Evolutionary conservation across 2,329 filamentous ascomycete species (phyloP).

Genomic region (Fusarium musae): DNA sequence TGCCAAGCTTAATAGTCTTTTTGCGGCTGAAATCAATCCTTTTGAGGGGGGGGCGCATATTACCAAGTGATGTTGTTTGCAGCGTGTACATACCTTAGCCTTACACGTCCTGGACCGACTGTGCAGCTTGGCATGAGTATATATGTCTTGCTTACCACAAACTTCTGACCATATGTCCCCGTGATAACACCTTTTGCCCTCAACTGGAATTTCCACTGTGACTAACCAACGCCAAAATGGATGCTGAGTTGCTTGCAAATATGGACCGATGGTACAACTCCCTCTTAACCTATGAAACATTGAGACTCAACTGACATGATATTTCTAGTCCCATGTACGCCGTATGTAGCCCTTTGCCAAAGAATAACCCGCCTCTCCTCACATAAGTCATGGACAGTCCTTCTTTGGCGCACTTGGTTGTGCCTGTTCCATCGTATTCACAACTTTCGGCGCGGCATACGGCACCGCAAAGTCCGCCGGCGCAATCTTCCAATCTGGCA

Average conservation of each 20-base stretch:
- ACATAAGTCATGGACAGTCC: slow-evolving; percentile 41
- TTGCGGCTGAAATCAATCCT: not conserved
- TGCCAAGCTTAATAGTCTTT: not conserved
- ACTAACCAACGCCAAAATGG: slow-evolving; percentile 42
- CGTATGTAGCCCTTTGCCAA: slow-evolving; percentile 46
- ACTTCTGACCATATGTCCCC: not conserved
- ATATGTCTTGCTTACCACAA: not conserved
- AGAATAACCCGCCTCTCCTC: not conserved
- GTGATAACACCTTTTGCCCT: not conserved
- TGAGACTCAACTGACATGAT: slow-evolving; percentile 1
- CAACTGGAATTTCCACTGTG: not conserved
- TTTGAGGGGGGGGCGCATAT: not conserved
- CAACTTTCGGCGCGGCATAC: slow-evolving; percentile 60
- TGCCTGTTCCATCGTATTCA: slow-evolving; percentile 61
- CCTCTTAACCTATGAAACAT: not conserved
- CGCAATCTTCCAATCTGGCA: slow-evolving; percentile 57
- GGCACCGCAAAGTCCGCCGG: slow-evolving; percentile 56
- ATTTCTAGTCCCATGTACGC: slow-evolving; percentile 56
- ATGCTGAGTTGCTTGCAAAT: slow-evolving; percentile 46
- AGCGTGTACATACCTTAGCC: not conserved
- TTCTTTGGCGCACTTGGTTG: slow-evolving; percentile 57
- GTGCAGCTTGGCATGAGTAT: not conserved
- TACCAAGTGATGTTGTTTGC: not conserved
- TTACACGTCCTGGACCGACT: not conserved
- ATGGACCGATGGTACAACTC: slow-evolving; percentile 51